phyloP scores from a whole-genome alignment of 768 basidiomycete genomes.

The Suillus tomentosus region DNA sequence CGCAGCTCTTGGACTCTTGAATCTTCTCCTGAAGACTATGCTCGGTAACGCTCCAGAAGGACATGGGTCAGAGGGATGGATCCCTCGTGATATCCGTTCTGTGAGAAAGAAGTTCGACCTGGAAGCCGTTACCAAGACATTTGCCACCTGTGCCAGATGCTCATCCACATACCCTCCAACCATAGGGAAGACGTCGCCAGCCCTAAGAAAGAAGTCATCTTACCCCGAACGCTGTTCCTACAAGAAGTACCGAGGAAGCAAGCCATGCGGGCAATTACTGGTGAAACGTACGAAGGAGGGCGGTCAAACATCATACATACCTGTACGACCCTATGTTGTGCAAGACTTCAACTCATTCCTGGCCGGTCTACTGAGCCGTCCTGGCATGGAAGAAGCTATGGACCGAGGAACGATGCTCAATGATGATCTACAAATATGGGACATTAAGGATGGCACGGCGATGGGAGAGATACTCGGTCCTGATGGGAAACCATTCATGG shows the following conservation, averaged over 20 bases:
- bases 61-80: no score
- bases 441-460: conserved; percentile 28
- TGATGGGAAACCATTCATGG: conserved; percentile 28
- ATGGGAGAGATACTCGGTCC: conserved; percentile 27
- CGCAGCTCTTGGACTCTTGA: no score
- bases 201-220: no score
- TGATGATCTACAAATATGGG: not conserved
- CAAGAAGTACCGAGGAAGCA: conserved; percentile 12
- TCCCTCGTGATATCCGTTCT: no score
- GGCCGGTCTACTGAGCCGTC: conserved; percentile 23
- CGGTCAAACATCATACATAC: not conserved
- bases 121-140: no score
- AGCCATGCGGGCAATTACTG: conserved; percentile 12
- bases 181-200: not conserved
- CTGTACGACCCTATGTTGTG: conserved; percentile 19
- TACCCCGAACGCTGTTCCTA: no score
- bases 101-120: no score
- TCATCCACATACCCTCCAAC: conserved; percentile 22
- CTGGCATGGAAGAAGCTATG: conserved; percentile 29
- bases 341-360: conserved; percentile 32
- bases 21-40: no score
- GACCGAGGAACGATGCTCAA: conserved; percentile 18
- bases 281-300: not conserved
- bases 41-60: no score
- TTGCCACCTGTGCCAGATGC: conserved; percentile 30